Evolutionary conservation across 1,284 basidiomycete species (phyloP).

Genomic region (Heterobasidion occidentale): DNA sequence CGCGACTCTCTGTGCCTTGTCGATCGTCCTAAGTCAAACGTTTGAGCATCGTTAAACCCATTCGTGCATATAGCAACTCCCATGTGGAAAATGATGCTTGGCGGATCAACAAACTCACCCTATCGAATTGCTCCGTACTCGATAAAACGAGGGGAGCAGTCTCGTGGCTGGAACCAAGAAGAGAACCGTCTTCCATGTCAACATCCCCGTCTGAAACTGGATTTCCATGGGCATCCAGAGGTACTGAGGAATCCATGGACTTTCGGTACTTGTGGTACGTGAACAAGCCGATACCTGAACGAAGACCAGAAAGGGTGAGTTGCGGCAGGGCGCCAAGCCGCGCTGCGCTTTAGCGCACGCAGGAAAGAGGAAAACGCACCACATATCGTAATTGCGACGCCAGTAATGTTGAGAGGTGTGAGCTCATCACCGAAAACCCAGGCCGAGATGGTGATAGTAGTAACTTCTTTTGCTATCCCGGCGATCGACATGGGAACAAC

Average conservation of each 20-base stretch:
- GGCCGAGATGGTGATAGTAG: slow-evolving; percentile 87
- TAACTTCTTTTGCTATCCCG: slow-evolving; percentile 96
- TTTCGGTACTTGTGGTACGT: slow-evolving; percentile 88
- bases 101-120: background rate
- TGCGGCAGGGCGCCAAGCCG: background rate
- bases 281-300: slow-evolving; percentile 73
- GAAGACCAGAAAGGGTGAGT: background rate
- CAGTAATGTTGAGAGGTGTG: slow-evolving; percentile 86
- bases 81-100: background rate
- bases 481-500: slow-evolving; percentile 97
- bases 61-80: background rate
- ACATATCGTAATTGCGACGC: slow-evolving; percentile 80
- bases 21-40: background rate
- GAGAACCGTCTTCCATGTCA: slow-evolving; percentile 6
- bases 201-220: slow-evolving; percentile 36
- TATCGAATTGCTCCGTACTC: background rate
- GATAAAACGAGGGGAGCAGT: background rate
- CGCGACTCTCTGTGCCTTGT: background rate
- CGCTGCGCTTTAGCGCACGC: background rate
- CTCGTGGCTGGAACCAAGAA: background rate
- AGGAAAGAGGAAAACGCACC: slow-evolving; percentile 42
- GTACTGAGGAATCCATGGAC: slow-evolving; percentile 62
- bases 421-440: slow-evolving; percentile 92
- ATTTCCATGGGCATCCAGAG: slow-evolving; percentile 67
- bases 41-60: background rate